A percentile compares a stretch with the other conserved stretches of the same genome.
Evolutionary conservation across 495 filamentous ascomycete species (phyloP).

Genomic region (Filosporella fistucella): DNA sequence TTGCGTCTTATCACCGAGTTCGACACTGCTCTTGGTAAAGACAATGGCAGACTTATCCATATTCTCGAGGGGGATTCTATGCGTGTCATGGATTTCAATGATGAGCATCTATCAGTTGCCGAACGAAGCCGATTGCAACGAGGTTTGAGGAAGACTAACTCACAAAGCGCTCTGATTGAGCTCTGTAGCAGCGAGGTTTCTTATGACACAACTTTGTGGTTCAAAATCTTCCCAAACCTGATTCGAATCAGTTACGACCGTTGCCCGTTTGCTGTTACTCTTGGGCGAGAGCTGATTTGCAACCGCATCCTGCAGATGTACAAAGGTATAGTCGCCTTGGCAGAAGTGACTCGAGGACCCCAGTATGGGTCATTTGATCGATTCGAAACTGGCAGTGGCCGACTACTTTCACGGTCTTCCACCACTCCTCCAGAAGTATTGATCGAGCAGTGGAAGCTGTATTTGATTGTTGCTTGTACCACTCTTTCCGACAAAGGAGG

Average conservation of each 20-base stretch:
- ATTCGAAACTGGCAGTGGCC: constrained; percentile 30
- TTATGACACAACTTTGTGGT: constrained; percentile 93
- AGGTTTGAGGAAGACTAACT: constrained; percentile 79
- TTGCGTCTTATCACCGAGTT: constrained; percentile 91
- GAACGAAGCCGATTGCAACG: constrained; percentile 91
- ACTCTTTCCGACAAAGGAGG: constrained; percentile 83
- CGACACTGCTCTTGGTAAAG: constrained; percentile 79
- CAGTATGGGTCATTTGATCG: constrained; percentile 54
- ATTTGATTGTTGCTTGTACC: constrained; percentile 93
- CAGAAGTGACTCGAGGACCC: constrained; percentile 62
- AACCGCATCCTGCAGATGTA: constrained; percentile 90
- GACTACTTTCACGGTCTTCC: constrained; percentile 48
- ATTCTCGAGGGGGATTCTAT: constrained; percentile 88
- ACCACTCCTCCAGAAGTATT: constrained; percentile 81
- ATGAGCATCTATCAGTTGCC: constrained; percentile 85
- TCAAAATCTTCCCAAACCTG: constrained; percentile 95
- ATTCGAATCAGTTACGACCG: constrained; percentile 86
- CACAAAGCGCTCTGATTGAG: constrained; percentile 83
- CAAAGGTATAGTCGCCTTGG: constrained; percentile 70
- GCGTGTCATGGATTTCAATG: constrained; percentile 85
- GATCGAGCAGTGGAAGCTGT: constrained; percentile 98
- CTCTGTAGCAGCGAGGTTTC: constrained; percentile 93
- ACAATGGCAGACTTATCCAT: constrained; percentile 68
- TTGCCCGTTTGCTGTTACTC: constrained; percentile 83
- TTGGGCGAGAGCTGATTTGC: constrained; percentile 88